Percentiles rank a stretch among this genome's conserved stretches.
These are phyloP conservation scores for Daldinia concentrica DNA, from an alignment of 495 filamentous ascomycete genomes.

Conservation along the genomic window DNA sequence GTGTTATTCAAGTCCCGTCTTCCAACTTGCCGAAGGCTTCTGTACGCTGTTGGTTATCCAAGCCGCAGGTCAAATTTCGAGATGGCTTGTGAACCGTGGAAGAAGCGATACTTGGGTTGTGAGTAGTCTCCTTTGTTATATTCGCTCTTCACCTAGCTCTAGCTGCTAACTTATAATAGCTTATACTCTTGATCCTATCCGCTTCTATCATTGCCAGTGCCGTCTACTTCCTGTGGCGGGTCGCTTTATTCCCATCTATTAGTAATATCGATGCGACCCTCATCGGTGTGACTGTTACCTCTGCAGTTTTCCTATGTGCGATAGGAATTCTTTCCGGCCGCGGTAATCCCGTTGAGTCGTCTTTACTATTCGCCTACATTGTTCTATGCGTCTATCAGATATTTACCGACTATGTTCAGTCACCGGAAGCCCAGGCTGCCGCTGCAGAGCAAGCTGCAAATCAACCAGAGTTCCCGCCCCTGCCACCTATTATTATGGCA, in stretches of 20 bases:
- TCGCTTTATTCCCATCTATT: slow-evolving; percentile 91
- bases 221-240: slow-evolving; percentile 95
- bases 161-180: slow-evolving; percentile 63
- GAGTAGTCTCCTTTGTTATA: slow-evolving; percentile 49
- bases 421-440: slow-evolving; percentile 65
- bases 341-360: slow-evolving; percentile 95
- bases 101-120: slow-evolving; percentile 98
- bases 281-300: slow-evolving; percentile 90
- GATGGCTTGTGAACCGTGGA: slow-evolving; percentile 91
- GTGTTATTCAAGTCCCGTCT: slow-evolving; percentile 92
- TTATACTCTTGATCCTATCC: slow-evolving; percentile 85
- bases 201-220: slow-evolving; percentile 91
- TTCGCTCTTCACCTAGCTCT: background rate
- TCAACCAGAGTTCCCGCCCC: slow-evolving; percentile 87
- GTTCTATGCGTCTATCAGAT: slow-evolving; percentile 98
- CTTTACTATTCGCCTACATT: slow-evolving; percentile 93
- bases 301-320: slow-evolving; percentile 87
- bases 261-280: slow-evolving; percentile 92
- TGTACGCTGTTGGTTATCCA: slow-evolving; percentile 97
- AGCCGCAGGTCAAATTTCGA: slow-evolving; percentile 90
- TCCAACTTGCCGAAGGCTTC: slow-evolving; percentile 94
- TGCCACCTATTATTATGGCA: slow-evolving; percentile 98
- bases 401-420: slow-evolving; percentile 96
- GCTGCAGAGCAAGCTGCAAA: slow-evolving; percentile 55
- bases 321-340: slow-evolving; percentile 95